Base-by-base conservation (phyloP, 192 early-diverging fungal genomes). In the Chytriomyces hyalinus region DNA sequence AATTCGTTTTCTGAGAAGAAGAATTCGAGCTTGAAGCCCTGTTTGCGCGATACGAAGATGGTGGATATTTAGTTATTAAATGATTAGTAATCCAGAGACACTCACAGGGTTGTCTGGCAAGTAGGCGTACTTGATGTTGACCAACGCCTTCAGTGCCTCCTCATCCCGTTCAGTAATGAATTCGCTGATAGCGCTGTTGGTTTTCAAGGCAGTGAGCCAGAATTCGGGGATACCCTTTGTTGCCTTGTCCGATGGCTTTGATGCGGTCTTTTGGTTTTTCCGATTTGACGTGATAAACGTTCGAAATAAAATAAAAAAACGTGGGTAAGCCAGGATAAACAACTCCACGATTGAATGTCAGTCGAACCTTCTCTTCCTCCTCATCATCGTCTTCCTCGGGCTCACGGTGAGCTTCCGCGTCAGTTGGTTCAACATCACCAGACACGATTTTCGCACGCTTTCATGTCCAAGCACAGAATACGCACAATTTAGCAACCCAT, bases 1-100 rank as follows among this genome's bases (percentile, higher is more conserved):
- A 83, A 96, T 51, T 90, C 90, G 85, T 99, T 99, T 51, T 87
- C 87, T 20, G 80, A 85, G 83, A 99, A 99, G 76, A 88, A 89
- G 83, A 99, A 99, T 75, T 95, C 93, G 49, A 99, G 91, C 76
- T 87, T 89, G 91, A 98, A 99, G 15, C 97, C 98, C 69, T 89
- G 57, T 11, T 36, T 36, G 36, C 36, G 36, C 36, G 36, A 36
- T 36, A 36, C 36, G 36, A 36, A 36, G 4, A 36, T 36, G 3
- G 36, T 36, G 36, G 36, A 36, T 36, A 36, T 36, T 36, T 36
- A 36, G 36, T 36, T 2, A 36, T 36, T 36, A 36, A 36, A 36
- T 36, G 36, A 36, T 36, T 36, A 36, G 36, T 36, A 36, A 36
- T 36, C 36, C 4, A 36, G 4, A 36, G 36, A 36, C 36, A 48